phyloP scores from a whole-genome alignment of 306 rosid species.

The Lathyrus oleraceus region DNA sequence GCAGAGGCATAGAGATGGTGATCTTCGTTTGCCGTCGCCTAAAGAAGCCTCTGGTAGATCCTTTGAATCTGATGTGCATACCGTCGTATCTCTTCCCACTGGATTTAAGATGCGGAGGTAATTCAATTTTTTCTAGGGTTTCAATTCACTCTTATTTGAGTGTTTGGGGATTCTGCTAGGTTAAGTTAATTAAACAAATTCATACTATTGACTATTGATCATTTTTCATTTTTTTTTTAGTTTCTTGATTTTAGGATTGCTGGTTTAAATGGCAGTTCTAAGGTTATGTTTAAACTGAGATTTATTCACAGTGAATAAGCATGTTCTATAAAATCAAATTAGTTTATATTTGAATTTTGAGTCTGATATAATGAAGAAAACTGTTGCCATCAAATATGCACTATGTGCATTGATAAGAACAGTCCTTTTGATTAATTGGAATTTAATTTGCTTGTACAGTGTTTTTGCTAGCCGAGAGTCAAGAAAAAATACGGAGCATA shows the following conservation, averaged over 20 bases:
- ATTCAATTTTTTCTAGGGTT: neutral
- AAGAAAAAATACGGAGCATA: constrained; percentile 39
- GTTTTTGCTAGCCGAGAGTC: constrained; percentile 45
- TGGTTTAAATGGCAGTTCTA: neutral
- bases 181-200: neutral
- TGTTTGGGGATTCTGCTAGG: neutral
- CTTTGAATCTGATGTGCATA: constrained; percentile 33
- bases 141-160: neutral
- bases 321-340: neutral
- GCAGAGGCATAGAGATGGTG: constrained; percentile 44
- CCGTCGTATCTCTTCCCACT: constrained; percentile 22
- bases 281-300: neutral
- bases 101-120: constrained; percentile 56
- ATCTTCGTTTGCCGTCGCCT: constrained; percentile 63
- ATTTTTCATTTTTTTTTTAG: neutral
- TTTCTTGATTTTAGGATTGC: neutral
- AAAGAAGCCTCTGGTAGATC: constrained; percentile 33
- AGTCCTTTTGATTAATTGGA: neutral
- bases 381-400: neutral
- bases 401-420: neutral
- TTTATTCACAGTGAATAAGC: neutral
- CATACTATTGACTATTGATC: neutral
- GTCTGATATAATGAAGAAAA: too few relatives aligned
- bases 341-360: neutral
- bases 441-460: constrained; percentile 40